Evolutionary conservation across 2,329 filamentous ascomycete genomes (phyloP).

Genomic region (Fusarium sp.): DNA sequence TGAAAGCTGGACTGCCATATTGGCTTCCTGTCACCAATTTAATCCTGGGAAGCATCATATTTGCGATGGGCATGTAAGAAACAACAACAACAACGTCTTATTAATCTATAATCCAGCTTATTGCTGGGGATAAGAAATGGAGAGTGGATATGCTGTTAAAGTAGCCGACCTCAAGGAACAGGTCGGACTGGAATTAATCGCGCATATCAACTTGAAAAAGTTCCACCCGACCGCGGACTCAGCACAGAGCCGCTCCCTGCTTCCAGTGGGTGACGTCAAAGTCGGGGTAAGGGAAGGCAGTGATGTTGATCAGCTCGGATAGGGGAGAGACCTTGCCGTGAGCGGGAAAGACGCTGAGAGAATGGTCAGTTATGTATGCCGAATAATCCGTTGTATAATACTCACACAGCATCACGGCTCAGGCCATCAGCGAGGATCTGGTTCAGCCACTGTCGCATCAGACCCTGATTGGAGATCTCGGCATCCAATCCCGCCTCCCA

Average conservation of each 20-base stretch:
- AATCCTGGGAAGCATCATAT: not conserved
- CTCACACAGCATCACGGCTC: conserved; percentile 4
- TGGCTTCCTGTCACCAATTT: not conserved
- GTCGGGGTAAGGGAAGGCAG: conserved; percentile 8
- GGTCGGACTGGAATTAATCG: not conserved
- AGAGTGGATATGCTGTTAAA: not conserved
- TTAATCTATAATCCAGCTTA: not conserved
- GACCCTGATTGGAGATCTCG: conserved; percentile 2
- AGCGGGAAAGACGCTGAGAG: not conserved
- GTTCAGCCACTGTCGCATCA: conserved; percentile 19
- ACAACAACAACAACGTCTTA: not conserved
- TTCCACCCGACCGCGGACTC: not conserved
- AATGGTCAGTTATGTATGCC: not conserved
- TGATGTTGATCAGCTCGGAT: conserved; percentile 7
- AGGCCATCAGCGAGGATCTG: conserved; percentile 3
- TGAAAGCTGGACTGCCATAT: not conserved
- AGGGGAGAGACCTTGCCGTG: conserved; percentile 6
- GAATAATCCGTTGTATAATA: rapidly evolving
- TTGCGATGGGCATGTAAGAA: not conserved
- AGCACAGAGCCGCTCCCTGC: conserved; percentile 6
- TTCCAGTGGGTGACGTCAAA: conserved; percentile 8
- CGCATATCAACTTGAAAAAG: not conserved
- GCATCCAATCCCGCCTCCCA: conserved; percentile 10
- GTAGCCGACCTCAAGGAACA: not conserved
- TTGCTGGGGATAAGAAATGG: not conserved